phyloP scores from a whole-genome alignment of 2,329 filamentous ascomycete genomes.

The Colletotrichum paranaense region DNA sequence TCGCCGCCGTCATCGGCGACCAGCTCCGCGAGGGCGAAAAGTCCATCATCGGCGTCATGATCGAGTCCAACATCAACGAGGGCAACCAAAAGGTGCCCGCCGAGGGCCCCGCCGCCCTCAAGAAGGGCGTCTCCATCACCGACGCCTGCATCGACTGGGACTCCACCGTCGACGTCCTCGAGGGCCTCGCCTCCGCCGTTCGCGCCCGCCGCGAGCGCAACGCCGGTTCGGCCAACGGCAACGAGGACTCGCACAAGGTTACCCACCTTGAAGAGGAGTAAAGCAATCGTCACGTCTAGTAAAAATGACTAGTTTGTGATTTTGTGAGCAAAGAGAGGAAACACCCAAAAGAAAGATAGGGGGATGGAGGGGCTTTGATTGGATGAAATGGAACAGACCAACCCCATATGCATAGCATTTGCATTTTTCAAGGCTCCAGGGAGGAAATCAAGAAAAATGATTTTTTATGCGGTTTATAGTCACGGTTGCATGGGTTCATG shows the following conservation, averaged over 20 bases:
- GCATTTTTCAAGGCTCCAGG: conserved; percentile 17
- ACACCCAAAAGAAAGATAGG: background rate
- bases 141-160: conserved; percentile 98
- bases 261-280: conserved; percentile 66
- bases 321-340: background rate
- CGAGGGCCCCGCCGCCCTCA: conserved; percentile 81
- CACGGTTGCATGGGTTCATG: conserved; percentile 25
- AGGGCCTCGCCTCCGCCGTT: conserved; percentile 87
- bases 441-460: conserved; percentile 10
- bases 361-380: background rate
- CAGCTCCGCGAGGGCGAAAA: conserved; percentile 90
- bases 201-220: conserved; percentile 74
- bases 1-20: conserved; percentile 83
- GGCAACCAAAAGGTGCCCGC: conserved; percentile 87
- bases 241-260: conserved; percentile 49
- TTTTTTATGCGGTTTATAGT: conserved; percentile 7
- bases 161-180: conserved; percentile 81
- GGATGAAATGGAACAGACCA: background rate
- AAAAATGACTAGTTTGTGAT: too few species aligned
- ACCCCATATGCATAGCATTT: conserved; percentile 17
- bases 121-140: conserved; percentile 93
- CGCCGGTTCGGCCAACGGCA: conserved; percentile 47
- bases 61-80: conserved; percentile 97
- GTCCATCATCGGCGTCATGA: conserved; percentile 96
- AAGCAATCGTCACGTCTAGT: background rate